Evolutionary conservation across 2,329 filamentous ascomycete genomes (phyloP), one percentile per base, ranked within the genome.

Genomic region (Fonsecaea erecta): DNA sequence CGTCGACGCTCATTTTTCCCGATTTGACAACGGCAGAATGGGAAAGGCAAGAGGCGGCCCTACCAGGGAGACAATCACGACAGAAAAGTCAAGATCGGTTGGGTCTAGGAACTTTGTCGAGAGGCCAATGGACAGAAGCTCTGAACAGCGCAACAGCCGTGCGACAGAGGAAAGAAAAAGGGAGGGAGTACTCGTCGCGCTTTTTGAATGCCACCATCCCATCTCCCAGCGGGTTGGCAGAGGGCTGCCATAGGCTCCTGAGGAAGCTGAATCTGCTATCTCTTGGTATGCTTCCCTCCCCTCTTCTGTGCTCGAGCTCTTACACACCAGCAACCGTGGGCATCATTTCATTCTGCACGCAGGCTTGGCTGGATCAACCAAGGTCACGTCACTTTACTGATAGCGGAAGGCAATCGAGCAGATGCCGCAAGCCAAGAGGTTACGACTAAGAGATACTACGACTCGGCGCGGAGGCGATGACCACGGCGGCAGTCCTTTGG

Each of bases 371-470:
- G 9, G 11, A n/a, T 37, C 46, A 43, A 26, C 32, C 16, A 30
- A 32, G 51, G 26, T 53, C 51, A 53, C 35, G 52, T 48, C 43
- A 46, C 14, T 37, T 43, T 54, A 55, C 59, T 37, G 32, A 54
- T 34, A 26, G 57, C 12, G 43, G 28, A 51, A 40, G 46, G n/a
- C 46, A 30, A 35, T 18, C n/a, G 43, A 59, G 14, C 43, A 52
- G 30, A 43, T 56, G 24, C 26, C 16, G 37, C 12, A 37, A 37
- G 52, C 60, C 53, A 51, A 56, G 40, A 51, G 60, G 51, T 62
- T 55, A 46, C 60, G 40, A 54, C 60, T 52, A 62, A 62, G 60
- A 62, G 60, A 62, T 62, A 51, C 43, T 21, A 34, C 24, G 60
- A 18, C 60, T 59, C 34, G 55, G 55, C 55, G 55, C 55, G 55